These are phyloP conservation scores for Acorus gramineus DNA, from an alignment of 106 monocot genomes.

Conservation along the genomic window DNA sequence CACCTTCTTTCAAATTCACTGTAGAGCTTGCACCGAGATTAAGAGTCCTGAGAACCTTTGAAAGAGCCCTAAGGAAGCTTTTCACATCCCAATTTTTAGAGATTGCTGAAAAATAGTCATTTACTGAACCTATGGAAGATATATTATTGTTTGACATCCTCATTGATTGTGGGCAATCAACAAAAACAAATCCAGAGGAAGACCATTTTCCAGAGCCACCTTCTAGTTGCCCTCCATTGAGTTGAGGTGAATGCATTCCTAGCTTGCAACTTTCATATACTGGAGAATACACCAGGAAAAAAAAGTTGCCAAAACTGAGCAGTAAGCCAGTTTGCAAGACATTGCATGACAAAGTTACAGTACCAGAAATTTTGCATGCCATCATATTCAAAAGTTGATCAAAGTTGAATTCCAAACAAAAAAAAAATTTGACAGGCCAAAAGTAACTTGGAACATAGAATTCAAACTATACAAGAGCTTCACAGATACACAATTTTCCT, in stretches of 20 bases:
- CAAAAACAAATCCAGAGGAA: conserved; percentile 57
- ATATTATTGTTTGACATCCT: conserved; percentile 38
- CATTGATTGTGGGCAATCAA: conserved; percentile 69
- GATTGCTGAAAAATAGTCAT: conserved; percentile 50
- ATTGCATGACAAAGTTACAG: not conserved
- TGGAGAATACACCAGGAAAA: conserved; percentile 14
- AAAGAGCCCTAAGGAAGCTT: conserved; percentile 39
- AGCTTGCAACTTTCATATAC: conserved; percentile 94
- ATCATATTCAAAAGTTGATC: too few relatives aligned
- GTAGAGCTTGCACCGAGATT: conserved; percentile 38
- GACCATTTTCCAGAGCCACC: conserved; percentile 30
- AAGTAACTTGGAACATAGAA: too few relatives aligned
- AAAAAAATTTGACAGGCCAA: too few relatives aligned
- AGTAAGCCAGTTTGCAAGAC: too few relatives aligned
- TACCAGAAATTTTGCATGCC: not conserved
- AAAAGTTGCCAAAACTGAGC: too few relatives aligned
- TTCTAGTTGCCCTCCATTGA: conserved; percentile 41
- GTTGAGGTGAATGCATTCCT: conserved; percentile 63
- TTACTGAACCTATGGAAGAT: conserved; percentile 35
- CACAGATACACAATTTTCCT: too few relatives aligned
- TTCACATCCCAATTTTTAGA: conserved; percentile 59
- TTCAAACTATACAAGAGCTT: too few relatives aligned
- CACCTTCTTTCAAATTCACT: conserved; percentile 63
- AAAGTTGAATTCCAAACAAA: too few relatives aligned
- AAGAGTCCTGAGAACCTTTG: conserved; percentile 50